These are phyloP conservation scores for Plantago major DNA, from an alignment of 257 asterid species.

Conservation along the genomic window DNA sequence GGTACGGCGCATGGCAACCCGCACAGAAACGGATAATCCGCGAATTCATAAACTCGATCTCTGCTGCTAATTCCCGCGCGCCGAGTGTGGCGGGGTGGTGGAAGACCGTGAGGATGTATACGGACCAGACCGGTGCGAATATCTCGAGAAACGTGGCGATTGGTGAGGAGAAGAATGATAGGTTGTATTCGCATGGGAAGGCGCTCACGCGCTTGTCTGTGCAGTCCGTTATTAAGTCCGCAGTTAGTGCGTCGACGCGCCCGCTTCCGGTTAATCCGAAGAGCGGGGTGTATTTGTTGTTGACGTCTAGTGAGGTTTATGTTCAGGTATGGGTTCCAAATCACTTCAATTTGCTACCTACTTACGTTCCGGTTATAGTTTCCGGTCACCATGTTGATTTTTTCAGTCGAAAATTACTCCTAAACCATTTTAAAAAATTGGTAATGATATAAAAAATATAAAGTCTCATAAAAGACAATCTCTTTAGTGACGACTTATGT, in stretches of 20 bases:
- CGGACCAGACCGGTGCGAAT: slow-evolving; percentile 74
- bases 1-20: slow-evolving; percentile 77
- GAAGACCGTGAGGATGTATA: slow-evolving; percentile 67
- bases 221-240: slow-evolving; percentile 64
- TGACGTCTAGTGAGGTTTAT: slow-evolving; percentile 70
- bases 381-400: too few species aligned
- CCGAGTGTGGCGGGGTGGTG: slow-evolving; percentile 87
- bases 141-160: slow-evolving; percentile 47
- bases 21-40: slow-evolving; percentile 82
- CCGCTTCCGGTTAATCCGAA: slow-evolving; percentile 72
- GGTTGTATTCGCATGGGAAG: slow-evolving; percentile 57
- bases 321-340: slow-evolving; percentile 9
- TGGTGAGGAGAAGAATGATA: slow-evolving; percentile 67
- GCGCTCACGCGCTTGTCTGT: slow-evolving; percentile 64
- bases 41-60: slow-evolving; percentile 70
- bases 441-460: too few species aligned
- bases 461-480: too few species aligned
- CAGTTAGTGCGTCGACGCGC: slow-evolving; percentile 52
- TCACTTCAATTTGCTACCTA: too few species aligned
- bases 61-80: slow-evolving; percentile 38
- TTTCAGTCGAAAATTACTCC: too few species aligned
- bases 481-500: too few species aligned
- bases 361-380: too few species aligned
- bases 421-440: too few species aligned
- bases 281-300: slow-evolving; percentile 66